Percentiles rank a stretch among this genome's conserved stretches.
phyloP scores from a whole-genome alignment of 2,329 filamentous ascomycete genomes.

The Colletotrichum gigasporum region DNA sequence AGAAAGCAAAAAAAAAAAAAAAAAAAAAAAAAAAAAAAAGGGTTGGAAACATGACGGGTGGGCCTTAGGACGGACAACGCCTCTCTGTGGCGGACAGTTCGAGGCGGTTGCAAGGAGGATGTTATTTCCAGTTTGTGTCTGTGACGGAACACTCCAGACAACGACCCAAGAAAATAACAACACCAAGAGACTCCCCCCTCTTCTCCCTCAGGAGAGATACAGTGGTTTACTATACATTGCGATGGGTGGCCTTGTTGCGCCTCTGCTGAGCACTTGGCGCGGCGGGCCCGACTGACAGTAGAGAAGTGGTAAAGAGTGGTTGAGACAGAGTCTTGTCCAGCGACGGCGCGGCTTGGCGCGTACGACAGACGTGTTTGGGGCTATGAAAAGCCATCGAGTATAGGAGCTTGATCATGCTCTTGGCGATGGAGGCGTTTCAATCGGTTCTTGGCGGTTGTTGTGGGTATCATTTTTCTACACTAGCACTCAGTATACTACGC shows the following conservation, averaged over 20 bases:
- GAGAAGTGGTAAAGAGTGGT: neutral
- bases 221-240: neutral
- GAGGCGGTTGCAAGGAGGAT: conserved; percentile 9
- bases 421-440: conserved; percentile 28
- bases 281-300: too few species aligned
- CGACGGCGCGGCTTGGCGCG: conserved; percentile 12
- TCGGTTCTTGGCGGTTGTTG: conserved; percentile 18
- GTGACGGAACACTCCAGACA: neutral
- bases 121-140: conserved; percentile 4
- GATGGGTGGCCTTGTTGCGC: neutral
- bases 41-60: conserved; percentile 1
- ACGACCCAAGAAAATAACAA: neutral
- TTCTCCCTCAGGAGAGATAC: too few species aligned
- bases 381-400: conserved; percentile 27
- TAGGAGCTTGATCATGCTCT: conserved; percentile 29
- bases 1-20: too few species aligned
- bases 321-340: neutral
- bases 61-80: neutral
- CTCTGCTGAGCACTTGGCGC: neutral
- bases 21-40: neutral
- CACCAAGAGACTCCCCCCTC: too few species aligned
- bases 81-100: neutral
- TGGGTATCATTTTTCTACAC: neutral
- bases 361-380: conserved; percentile 19
- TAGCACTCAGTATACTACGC: too few species aligned